Percentiles rank a stretch among this genome's conserved stretches.
Evolutionary conservation across 2,329 filamentous ascomycete genomes (phyloP).

Genomic region (Aureobasidium melanogenum): DNA sequence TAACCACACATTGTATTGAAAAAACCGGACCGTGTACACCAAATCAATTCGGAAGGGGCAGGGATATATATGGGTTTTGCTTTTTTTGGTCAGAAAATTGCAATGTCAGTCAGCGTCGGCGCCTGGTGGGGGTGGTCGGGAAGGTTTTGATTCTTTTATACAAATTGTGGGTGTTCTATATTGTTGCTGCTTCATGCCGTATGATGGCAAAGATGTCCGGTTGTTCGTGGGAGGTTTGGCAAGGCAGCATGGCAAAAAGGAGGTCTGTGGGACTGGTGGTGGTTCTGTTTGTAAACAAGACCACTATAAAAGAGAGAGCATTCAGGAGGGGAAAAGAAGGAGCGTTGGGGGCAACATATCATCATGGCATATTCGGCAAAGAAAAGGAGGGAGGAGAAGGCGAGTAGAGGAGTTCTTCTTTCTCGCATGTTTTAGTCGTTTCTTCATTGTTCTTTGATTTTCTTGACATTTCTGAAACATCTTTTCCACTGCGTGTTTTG

Average conservation of each 20-base stretch:
- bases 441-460: neutral
- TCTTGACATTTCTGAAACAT: neutral
- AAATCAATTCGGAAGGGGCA: conserved; percentile 2
- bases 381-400: neutral
- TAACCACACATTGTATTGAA: conserved; percentile 4
- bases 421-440: neutral
- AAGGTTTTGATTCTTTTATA: conserved; percentile 8
- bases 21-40: conserved; percentile 2
- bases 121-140: conserved; percentile 9
- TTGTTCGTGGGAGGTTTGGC: neutral
- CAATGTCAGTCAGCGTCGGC: conserved; percentile 13
- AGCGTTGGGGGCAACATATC: neutral
- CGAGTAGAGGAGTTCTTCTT: neutral
- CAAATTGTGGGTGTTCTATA: conserved; percentile 4
- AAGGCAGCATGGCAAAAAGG: neutral
- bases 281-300: neutral
- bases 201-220: neutral
- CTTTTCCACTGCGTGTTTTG: neutral
- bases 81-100: conserved; percentile 8
- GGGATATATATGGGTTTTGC: neutral
- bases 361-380: neutral
- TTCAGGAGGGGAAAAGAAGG: neutral
- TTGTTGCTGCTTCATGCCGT: neutral
- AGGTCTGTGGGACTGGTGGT: neutral
- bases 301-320: neutral